Conservation (phyloP, 345 rosid species). For the Abelmoschus esculentus region DNA sequence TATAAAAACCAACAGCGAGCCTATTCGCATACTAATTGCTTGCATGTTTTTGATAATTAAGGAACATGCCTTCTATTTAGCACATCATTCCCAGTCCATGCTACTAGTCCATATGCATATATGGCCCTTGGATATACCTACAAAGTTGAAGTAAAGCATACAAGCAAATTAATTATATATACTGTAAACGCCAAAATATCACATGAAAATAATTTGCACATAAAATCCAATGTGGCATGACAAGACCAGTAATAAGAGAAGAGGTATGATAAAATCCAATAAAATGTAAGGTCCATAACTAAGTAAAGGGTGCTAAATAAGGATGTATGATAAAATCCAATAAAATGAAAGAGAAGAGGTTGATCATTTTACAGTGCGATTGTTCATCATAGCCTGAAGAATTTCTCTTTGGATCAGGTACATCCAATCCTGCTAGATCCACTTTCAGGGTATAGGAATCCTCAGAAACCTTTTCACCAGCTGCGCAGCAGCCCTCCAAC, state of each 20-base stretch:
- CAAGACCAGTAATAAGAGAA: background rate
- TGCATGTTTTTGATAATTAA: background rate
- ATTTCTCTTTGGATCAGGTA: constrained; percentile 19
- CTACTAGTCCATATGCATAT: constrained; percentile 80
- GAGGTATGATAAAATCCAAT: background rate
- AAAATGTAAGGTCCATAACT: background rate
- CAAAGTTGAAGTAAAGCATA: constrained; percentile 6
- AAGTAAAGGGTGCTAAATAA: background rate
- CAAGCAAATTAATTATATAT: too few species aligned
- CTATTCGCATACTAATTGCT: background rate
- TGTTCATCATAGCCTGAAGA: constrained; percentile 27
- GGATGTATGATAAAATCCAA: background rate
- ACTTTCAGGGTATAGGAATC: constrained; percentile 41
- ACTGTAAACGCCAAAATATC: background rate
- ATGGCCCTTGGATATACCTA: constrained; percentile 90
- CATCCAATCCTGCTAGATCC: constrained; percentile 26
- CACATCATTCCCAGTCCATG: constrained; percentile 96
- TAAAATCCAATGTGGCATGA: background rate
- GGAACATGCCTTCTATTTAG: constrained; percentile 66
- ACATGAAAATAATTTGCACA: background rate
- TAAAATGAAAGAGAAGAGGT: background rate
- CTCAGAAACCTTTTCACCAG: constrained; percentile 61
- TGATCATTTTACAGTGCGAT: constrained; percentile 30
- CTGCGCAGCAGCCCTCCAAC: constrained; percentile 74
- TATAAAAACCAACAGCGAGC: background rate